Evolutionary conservation across 176 grass and related monocot genomes (phyloP).

Genomic region (Musa beccarii): DNA sequence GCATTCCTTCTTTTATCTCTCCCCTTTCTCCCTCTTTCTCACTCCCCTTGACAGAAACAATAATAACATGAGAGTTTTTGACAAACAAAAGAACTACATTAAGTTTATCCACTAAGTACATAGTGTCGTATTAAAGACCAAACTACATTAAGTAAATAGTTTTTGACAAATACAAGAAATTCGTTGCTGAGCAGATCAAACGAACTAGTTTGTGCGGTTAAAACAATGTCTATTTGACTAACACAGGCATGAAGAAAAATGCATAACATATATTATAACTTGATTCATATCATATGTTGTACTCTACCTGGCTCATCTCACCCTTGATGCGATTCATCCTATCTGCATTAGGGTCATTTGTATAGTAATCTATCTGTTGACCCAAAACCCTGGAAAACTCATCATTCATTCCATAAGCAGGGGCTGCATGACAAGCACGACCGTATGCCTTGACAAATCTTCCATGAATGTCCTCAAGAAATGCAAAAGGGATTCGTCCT

Average conservation of each 20-base stretch:
- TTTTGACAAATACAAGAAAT: not conserved
- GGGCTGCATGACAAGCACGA: slow-evolving; percentile 62
- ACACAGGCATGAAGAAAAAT: not conserved
- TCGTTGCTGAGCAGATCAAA: not conserved
- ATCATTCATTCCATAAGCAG: slow-evolving; percentile 95
- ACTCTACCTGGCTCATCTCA: slow-evolving; percentile 86
- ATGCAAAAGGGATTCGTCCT: slow-evolving; percentile 90
- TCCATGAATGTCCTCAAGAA: slow-evolving; percentile 91
- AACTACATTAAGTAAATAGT: not conserved
- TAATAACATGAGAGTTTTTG: no score
- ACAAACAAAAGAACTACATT: no score
- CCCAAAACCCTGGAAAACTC: slow-evolving; percentile 89
- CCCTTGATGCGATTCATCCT: slow-evolving; percentile 90
- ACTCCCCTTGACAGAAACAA: no score
- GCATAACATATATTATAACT: not conserved
- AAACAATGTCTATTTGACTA: not conserved
- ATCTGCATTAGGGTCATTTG: slow-evolving; percentile 86
- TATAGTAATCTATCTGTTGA: slow-evolving; percentile 95
- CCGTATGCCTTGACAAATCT: slow-evolving; percentile 90
- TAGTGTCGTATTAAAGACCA: no score
- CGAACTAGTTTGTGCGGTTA: not conserved
- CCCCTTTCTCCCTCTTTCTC: no score
- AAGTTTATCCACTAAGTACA: no score
- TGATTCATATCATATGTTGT: not conserved
- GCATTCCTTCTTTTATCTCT: no score